These are phyloP conservation scores for Sclerotinia nivalis DNA, from an alignment of 2,329 filamentous ascomycete genomes.

Conservation along the genomic window DNA sequence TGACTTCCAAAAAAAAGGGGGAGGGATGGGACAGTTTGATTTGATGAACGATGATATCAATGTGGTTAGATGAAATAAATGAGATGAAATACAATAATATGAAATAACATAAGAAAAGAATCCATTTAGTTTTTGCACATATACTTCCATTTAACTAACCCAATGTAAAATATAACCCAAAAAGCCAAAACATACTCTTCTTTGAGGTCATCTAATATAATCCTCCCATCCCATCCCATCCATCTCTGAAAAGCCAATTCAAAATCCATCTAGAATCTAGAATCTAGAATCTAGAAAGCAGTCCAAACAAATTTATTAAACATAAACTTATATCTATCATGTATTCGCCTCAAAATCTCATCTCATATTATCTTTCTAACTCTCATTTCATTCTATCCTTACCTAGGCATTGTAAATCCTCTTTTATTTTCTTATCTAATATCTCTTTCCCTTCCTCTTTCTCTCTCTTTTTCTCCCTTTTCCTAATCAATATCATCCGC, in stretches of 20 bases:
- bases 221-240: too few relatives aligned
- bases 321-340: too few relatives aligned
- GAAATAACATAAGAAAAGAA: background rate
- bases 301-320: too few relatives aligned
- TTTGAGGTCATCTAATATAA: too few relatives aligned
- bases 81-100: background rate
- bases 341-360: background rate
- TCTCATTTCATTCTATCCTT: background rate
- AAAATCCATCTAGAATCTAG: too few relatives aligned
- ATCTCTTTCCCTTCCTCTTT: background rate
- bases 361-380: background rate
- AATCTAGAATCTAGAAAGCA: too few relatives aligned
- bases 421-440: background rate
- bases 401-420: background rate
- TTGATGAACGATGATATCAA: background rate
- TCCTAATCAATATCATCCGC: slow-evolving; percentile 39
- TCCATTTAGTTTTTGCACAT: background rate
- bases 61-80: background rate
- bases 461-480: background rate
- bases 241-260: too few relatives aligned
- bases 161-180: too few relatives aligned
- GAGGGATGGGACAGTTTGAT: background rate
- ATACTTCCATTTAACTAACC: too few relatives aligned
- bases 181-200: too few relatives aligned
- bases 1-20: background rate